A percentile compares a stretch with the other conserved stretches of the same genome.
phyloP scores from a whole-genome alignment of 2,329 filamentous ascomycete species.

The Pestalotiopsis sp. region DNA sequence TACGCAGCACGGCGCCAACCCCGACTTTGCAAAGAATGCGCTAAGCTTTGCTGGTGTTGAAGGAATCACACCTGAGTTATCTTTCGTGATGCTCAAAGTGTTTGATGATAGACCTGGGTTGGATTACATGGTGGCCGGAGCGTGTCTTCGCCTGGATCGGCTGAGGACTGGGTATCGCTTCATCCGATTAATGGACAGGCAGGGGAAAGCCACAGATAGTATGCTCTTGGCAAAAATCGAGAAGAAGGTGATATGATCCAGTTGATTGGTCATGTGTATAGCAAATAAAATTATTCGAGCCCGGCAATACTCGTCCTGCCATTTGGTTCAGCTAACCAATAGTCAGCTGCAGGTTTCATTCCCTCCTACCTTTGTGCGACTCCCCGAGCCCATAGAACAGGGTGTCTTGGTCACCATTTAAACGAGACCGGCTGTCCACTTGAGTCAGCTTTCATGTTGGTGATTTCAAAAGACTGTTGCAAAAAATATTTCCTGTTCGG shows the following conservation, averaged over 20 bases:
- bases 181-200: constrained; percentile 72
- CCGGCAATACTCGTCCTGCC: too few relatives aligned
- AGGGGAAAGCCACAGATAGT: constrained; percentile 68
- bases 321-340: too few relatives aligned
- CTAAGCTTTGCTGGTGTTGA: constrained; percentile 58
- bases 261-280: too few relatives aligned
- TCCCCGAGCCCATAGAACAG: too few relatives aligned
- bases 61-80: constrained; percentile 67
- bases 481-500: too few relatives aligned
- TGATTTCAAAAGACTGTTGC: too few relatives aligned
- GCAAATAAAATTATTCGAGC: too few relatives aligned
- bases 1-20: constrained; percentile 58
- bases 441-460: too few relatives aligned
- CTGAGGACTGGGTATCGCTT: constrained; percentile 76
- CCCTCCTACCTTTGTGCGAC: too few relatives aligned
- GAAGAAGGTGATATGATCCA: constrained; percentile 27
- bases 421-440: too few relatives aligned
- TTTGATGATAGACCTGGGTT: constrained; percentile 81
- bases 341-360: too few relatives aligned
- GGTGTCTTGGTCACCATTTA: too few relatives aligned
- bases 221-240: constrained; percentile 78
- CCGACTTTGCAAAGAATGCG: constrained; percentile 64
- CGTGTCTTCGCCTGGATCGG: constrained; percentile 83
- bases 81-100: constrained; percentile 81
- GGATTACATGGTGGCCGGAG: constrained; percentile 84